Conservation (phyloP, 2,329 filamentous ascomycete species). For the Colletotrichum costaricense region DNA sequence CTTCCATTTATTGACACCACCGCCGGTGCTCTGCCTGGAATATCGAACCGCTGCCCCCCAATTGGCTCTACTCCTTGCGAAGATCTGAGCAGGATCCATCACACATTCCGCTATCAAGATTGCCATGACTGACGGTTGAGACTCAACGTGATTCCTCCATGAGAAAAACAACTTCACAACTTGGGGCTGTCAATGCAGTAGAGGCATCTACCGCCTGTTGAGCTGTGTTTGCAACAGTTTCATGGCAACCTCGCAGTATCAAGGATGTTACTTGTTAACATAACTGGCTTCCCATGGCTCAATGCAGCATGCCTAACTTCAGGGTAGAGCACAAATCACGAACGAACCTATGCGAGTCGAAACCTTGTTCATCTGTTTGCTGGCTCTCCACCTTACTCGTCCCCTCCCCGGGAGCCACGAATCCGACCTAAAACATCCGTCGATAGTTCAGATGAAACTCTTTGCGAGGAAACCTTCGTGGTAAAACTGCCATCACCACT, state of each 20-base stretch:
- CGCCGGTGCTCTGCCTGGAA: no score
- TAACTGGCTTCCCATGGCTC: neutral
- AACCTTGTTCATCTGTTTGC: neutral
- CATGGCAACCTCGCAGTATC: neutral
- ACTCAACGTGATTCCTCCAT: neutral
- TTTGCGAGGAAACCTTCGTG: constrained; percentile 1
- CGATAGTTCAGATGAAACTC: constrained; percentile 7
- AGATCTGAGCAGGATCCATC: no score
- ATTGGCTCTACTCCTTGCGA: no score
- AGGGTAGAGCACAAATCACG: neutral
- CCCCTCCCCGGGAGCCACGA: neutral
- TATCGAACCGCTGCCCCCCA: no score
- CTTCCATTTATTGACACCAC: no score
- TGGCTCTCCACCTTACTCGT: neutral
- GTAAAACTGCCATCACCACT: neutral
- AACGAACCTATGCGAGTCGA: neutral
- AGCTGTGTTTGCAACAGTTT: neutral
- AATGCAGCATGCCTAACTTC: no score
- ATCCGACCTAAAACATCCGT: neutral
- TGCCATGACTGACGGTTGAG: neutral
- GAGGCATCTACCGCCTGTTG: neutral
- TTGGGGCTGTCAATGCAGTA: neutral
- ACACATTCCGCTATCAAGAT: neutral
- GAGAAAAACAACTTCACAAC: neutral
- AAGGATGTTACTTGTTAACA: neutral